Evolutionary conservation across 164 flowering plant species (phyloP), one percentile per base, ranked within the genome.

Genomic region (Berberis vulgaris): DNA sequence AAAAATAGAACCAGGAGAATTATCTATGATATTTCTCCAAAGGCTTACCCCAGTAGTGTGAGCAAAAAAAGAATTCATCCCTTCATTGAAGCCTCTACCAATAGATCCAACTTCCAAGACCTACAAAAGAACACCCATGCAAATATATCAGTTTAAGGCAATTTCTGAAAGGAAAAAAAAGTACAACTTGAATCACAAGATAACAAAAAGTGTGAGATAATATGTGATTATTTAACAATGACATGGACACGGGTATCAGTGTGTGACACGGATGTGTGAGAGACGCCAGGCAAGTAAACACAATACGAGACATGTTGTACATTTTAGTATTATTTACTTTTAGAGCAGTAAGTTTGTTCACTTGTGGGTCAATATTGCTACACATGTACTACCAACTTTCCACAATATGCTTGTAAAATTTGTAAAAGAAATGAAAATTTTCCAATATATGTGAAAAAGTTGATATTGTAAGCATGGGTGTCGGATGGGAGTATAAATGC

Each of bases 101-200:
- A 86, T 85, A 56, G 98, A 93, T 68, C 98, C 98, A 78, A 93
- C 77, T 79, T 93, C 98, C 68, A 93, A 11, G 26, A 93, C 87
- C 98, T 90, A 67, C 7, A 45, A 38, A 62, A 60, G 59, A 49
- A 47, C 11, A 67, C 54, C 52, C 67, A 67, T 52, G 3, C 4
- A 52, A 52, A 3, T 10, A 11, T 47, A 6, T 47, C 9, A 47
- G 7, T 11, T 4, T 52, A 52, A 52, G 3, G n/a, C n/a, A 52
- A 52, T 52, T 52, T 52, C 11, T 7, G 54, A 3, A 10, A 11
- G n/a, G n/a, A 11, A 6, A 3, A 1, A 0, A 52, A 6, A 3
- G 13, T 52, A 26, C 11, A 52, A 52, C 11, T 52, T 52, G n/a
- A 4, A 1, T 10, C 3, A 8, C 12, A 50, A n/a, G 11, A 61